Evolutionary conservation across 2,329 filamentous ascomycete species (phyloP), one percentile per base, ranked within the genome.

Genomic region (Trichophyton benhamiae): DNA sequence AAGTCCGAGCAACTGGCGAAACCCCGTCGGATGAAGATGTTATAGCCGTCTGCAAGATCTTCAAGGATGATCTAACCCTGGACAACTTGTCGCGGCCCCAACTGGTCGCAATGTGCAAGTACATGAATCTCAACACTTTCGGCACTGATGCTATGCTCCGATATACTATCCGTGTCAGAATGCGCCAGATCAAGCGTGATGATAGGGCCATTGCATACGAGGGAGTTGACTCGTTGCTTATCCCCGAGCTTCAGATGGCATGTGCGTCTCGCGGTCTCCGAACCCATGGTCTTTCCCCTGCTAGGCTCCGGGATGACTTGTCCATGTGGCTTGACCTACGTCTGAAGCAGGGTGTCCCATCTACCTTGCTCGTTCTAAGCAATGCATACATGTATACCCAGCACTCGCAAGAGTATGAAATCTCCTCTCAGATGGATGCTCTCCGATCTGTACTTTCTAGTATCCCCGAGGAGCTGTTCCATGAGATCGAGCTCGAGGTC

Each of bases 131-230:
- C 61, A 94, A 92, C 78, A 92, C 91, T 0, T 96, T 97, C 69
- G 94, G 94, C 66, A 97, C 94, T 22, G 94, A 99, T 76, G 89
- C 91, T 75, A 95, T 99, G 88, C 86, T 99, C 59, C 89, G 94
- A 61, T 99, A 99, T 78, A 91, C 95, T 73, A 85, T 99, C 69
- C 89, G 94, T 62, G 91, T 97, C 77, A 89, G 92, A 65, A 99
- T 99, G 94, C 86, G 92, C 69, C 94, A 99, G 77, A 97, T 97
- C 81, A 99, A 99, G 85, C 87, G 92, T 65, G 94, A 99, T 71
- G 94, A 99, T 77, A 87, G 86, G 67, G 91, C 91, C 65, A 99
- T 99, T 72, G 88, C 85, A 73, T 96, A 87, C 71, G 94, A 99
- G 76, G 91, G 94, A 38, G 87, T 99, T 33, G 91, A 95, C 63